Evolutionary conservation across 257 asterid genomes (phyloP), one percentile per base, ranked within the genome.

Genomic region (Fraxinus quadrangulata): DNA sequence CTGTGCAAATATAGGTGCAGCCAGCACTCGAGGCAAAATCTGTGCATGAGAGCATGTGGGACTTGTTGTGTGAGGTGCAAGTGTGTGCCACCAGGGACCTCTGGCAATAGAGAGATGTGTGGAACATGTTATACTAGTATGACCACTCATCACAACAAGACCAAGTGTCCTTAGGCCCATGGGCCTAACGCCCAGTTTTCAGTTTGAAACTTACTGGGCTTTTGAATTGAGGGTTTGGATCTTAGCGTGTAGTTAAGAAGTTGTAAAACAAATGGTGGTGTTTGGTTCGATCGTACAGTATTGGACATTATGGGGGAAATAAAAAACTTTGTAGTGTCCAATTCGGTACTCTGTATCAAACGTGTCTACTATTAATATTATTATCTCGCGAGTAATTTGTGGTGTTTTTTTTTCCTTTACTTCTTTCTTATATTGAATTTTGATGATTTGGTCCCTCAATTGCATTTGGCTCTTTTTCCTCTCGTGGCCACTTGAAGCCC

Each of bases 11-110:
- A 30, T 2, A 77, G 92, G 77, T 89, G 94, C 85, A 89, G 92
- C 81, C 78, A 83, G 24, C 87, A 88, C 75, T 90, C 94, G 0
- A 85, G 94, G 86, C 86, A 67, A 40, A 87, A 89, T 12, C 0
- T 66, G 68, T 89, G 94, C 81, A 1, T n/a, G 33, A 83, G 94
- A 78, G 90, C 92, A 0, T 90, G 94, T 71, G 91, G 92, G 56
- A 88, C 91, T 10, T 90, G 90, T 40, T 90, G 94, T 65, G 77
- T 4, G 9, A 83, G 92, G 77, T 90, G 94, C 88, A 85, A 86
- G 7, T 90, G 94, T 74, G 92, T 88, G 83, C 94, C 94, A 3
- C 89, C 92, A 3, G 94, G 94, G 37, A 90, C 94, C 14, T 90
- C 19, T 67, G 92, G 94, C 26, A 88, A 90, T 56, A 88, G 88